Conservation (phyloP, 164 flowering plant genomes). For the Vitis labrusca region DNA sequence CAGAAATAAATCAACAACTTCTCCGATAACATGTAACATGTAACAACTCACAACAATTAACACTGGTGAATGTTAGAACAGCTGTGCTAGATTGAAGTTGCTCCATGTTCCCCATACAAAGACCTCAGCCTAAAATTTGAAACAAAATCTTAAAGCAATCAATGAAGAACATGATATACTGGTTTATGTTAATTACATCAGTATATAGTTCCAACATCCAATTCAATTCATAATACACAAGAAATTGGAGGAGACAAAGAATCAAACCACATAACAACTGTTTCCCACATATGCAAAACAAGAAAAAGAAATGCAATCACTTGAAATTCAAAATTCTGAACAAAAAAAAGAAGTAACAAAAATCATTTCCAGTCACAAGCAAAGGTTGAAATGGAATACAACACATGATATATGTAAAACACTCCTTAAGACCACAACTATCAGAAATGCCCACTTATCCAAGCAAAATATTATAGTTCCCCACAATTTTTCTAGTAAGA, state of each 20-base stretch:
- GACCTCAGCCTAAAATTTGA: not conserved
- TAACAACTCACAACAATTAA: not conserved
- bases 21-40: no score
- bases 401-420: conserved; percentile 18
- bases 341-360: not conserved
- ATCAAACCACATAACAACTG: not conserved
- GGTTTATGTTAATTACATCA: not conserved
- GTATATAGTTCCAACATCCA: not conserved
- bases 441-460: not conserved
- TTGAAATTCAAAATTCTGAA: not conserved
- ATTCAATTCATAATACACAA: not conserved
- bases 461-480: conserved; percentile 19
- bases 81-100: no score
- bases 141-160: not conserved
- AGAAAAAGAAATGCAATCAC: not conserved
- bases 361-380: conserved; percentile 12
- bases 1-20: no score
- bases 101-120: not conserved
- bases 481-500: conserved; percentile 10
- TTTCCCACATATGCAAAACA: conserved; percentile 1
- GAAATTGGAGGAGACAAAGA: not conserved
- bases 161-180: not conserved
- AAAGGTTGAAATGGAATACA: conserved; percentile 3
- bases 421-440: not conserved
- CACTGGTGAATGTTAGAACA: no score